Percentiles rank a stretch among this genome's conserved stretches.
These are phyloP conservation scores for Dendryphion nanum DNA, from an alignment of 2,329 filamentous ascomycete species.

Conservation along the genomic window DNA sequence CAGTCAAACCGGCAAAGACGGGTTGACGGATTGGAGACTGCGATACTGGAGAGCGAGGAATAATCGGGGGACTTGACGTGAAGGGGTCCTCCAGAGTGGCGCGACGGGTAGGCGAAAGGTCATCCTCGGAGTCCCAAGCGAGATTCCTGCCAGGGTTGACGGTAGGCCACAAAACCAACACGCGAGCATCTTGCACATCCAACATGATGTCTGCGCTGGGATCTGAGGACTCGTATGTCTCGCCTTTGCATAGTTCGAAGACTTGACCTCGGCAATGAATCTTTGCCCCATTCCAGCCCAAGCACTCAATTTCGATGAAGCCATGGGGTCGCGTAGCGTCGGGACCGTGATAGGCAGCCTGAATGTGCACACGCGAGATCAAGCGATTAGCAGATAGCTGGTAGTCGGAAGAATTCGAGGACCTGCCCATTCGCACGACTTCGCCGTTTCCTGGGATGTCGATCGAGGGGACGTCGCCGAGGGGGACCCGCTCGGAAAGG, in stretches of 20 bases:
- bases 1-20: conserved; percentile 37
- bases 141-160: conserved; percentile 47
- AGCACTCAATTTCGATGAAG: conserved; percentile 83
- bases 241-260: conserved; percentile 82
- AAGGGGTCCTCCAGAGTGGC: conserved; percentile 44
- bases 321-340: conserved; percentile 66
- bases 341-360: conserved; percentile 77
- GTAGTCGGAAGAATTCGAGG: conserved; percentile 92
- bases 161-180: conserved; percentile 84
- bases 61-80: conserved; percentile 62
- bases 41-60: conserved; percentile 75
- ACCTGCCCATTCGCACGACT: conserved; percentile 81
- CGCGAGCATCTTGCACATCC: conserved; percentile 88
- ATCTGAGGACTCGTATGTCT: conserved; percentile 86
- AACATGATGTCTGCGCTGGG: conserved; percentile 89
- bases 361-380: conserved; percentile 90
- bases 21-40: conserved; percentile 58
- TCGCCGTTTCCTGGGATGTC: conserved; percentile 81
- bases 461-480: conserved; percentile 79
- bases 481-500: conserved; percentile 75
- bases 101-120: conserved; percentile 43
- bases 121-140: conserved; percentile 57
- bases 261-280: conserved; percentile 86
- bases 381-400: conserved; percentile 89
- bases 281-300: conserved; percentile 94